phyloP scores from a whole-genome alignment of 257 asterid species.

The Ehretia macrophylla region DNA sequence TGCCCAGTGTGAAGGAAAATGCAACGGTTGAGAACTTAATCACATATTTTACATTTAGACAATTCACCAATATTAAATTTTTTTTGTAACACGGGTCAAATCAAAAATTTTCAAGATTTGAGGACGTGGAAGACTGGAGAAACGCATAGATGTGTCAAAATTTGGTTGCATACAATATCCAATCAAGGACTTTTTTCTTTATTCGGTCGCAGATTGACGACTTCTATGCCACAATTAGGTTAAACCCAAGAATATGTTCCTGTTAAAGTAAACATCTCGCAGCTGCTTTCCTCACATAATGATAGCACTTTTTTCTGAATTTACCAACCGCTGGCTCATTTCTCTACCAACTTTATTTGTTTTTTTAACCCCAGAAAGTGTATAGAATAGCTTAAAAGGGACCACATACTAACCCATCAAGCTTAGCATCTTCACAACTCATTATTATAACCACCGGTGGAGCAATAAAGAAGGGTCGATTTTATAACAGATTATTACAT shows the following conservation, averaged over 20 bases:
- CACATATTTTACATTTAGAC: no score
- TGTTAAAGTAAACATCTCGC: not conserved
- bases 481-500: no score
- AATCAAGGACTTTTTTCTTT: not conserved
- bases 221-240: not conserved
- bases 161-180: not conserved
- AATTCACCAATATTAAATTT: no score
- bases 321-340: constrained; percentile 11
- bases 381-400: constrained; percentile 28
- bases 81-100: no score
- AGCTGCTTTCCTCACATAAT: constrained; percentile 11
- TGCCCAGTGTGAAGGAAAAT: no score
- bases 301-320: constrained; percentile 6
- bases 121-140: no score
- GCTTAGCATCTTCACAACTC: constrained; percentile 12
- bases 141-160: not conserved
- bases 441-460: constrained; percentile 6
- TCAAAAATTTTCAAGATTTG: no score
- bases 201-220: not conserved
- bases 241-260: not conserved
- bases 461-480: no score
- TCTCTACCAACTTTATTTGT: constrained; percentile 7
- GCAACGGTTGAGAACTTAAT: no score
- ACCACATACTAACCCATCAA: constrained; percentile 29
- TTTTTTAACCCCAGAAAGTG: constrained; percentile 4